Base-by-base conservation (phyloP, 345 rosid species). In the Dipteronia sinensis region DNA sequence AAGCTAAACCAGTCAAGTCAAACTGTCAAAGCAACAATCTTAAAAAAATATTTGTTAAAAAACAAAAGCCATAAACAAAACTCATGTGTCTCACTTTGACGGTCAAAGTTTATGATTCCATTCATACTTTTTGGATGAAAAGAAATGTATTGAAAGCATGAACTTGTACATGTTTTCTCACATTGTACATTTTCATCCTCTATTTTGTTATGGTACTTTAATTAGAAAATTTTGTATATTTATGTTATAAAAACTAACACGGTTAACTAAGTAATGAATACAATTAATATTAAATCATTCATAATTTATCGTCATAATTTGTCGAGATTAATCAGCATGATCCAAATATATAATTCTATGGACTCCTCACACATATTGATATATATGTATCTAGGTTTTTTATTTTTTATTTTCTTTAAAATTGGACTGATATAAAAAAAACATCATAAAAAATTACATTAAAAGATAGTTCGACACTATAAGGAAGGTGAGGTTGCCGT, bases 81-180 rank as follows among this genome's bases (percentile, higher is more conserved):
- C 10, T 46, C 49, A 46, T 10, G 0, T 46, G 49, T 46, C 49
- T 10, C 15, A n/a, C 55, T 7, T 58, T 40, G 59, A 63, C 42
- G 6, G 69, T 44, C 76, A 25, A 56, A 16, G 38, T 25, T 4
- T 11, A 63, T 6, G 70, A 74, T 74, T 11, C 77, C 70, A 19
- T 74, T 47, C 7, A 74, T 1, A 47, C 62, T 10, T 0, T 6
- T 3, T 2, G 1, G 9, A 7, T 25, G 12, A 2, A 4, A 44
- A 6, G 1, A 42, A 8, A 38, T 29, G 29, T 2, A 15, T 17
- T 0, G 10, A 44, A 74, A 8, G 42, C 49, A 20, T 64, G 77
- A 63, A 74, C 42, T n/a, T n/a, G 44, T 31, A 44, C 61, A 3
- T 17, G 38, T 63, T 63, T 64, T 25, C 17, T 15, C 25, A 4